Evolutionary conservation across 176 grass and related monocot genomes (phyloP).

Genomic region (Zoysia pacifica): DNA sequence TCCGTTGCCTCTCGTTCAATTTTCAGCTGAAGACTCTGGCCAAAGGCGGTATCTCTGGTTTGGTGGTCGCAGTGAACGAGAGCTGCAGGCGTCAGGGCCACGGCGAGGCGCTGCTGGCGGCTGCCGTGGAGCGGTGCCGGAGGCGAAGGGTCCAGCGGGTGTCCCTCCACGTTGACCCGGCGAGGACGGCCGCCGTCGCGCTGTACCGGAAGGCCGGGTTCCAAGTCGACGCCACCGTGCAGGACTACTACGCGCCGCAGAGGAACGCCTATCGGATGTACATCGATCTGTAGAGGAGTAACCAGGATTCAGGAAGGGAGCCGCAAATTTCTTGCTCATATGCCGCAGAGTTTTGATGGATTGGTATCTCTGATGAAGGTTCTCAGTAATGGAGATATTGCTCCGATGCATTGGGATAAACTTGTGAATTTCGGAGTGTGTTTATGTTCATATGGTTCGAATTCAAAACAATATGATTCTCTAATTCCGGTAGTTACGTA

Average conservation of each 20-base stretch:
- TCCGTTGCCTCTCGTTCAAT: neutral
- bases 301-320: too few relatives aligned
- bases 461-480: neutral
- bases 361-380: neutral
- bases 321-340: neutral
- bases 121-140: slow-evolving; percentile 70
- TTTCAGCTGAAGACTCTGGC: neutral
- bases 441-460: neutral
- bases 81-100: slow-evolving; percentile 77
- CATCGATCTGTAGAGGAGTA: slow-evolving; percentile 58
- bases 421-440: neutral
- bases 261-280: slow-evolving; percentile 89
- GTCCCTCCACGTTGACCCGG: slow-evolving; percentile 82
- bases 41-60: neutral
- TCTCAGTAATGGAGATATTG: neutral
- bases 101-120: slow-evolving; percentile 71
- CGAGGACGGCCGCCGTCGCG: slow-evolving; percentile 63
- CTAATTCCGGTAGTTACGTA: neutral
- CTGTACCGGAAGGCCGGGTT: slow-evolving; percentile 83
- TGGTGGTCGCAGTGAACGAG: slow-evolving; percentile 66
- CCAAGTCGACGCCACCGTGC: slow-evolving; percentile 61
- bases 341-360: neutral
- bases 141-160: slow-evolving; percentile 61
- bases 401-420: neutral
- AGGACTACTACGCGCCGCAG: slow-evolving; percentile 67